phyloP scores from a whole-genome alignment of 2,329 filamentous ascomycete species.

The Trichoderma sp. region DNA sequence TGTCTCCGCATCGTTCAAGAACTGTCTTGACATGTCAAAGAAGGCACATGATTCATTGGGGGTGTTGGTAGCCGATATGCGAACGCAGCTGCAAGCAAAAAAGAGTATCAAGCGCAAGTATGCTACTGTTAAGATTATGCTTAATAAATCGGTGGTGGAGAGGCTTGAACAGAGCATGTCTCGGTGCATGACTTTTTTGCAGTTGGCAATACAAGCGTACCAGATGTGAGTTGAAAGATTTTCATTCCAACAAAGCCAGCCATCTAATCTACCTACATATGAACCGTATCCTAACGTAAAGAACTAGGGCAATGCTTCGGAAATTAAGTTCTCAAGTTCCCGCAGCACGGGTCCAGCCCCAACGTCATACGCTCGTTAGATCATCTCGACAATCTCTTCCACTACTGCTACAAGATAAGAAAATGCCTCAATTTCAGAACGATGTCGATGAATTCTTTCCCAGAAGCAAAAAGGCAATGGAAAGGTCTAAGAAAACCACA shows the following conservation, averaged over 20 bases:
- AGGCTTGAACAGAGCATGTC: slow-evolving; percentile 31
- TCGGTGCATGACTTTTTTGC: slow-evolving; percentile 30
- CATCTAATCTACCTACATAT: neutral
- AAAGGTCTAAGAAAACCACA: neutral
- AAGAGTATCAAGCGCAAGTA: slow-evolving; percentile 31
- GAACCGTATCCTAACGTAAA: neutral
- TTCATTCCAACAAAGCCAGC: neutral
- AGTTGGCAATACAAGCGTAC: slow-evolving; percentile 31
- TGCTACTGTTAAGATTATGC: slow-evolving; percentile 30
- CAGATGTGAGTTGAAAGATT: slow-evolving; percentile 30
- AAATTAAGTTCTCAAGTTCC: slow-evolving; percentile 31
- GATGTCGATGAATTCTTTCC: neutral
- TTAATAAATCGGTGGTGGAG: slow-evolving; percentile 33
- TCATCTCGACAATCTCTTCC: neutral
- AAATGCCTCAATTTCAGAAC: neutral
- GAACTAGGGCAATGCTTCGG: slow-evolving; percentile 31
- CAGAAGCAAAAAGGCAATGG: neutral
- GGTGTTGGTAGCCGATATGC: slow-evolving; percentile 30
- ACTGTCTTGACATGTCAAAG: slow-evolving; percentile 28
- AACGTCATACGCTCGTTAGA: slow-evolving; percentile 23
- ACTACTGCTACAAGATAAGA: neutral
- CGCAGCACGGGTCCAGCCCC: slow-evolving; percentile 19
- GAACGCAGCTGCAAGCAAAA: slow-evolving; percentile 26
- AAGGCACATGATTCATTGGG: slow-evolving; percentile 31
- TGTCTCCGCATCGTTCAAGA: slow-evolving; percentile 7